Base-by-base conservation (phyloP, 805 yeast genomes). In the Metschnikowia drakensbergensis region DNA sequence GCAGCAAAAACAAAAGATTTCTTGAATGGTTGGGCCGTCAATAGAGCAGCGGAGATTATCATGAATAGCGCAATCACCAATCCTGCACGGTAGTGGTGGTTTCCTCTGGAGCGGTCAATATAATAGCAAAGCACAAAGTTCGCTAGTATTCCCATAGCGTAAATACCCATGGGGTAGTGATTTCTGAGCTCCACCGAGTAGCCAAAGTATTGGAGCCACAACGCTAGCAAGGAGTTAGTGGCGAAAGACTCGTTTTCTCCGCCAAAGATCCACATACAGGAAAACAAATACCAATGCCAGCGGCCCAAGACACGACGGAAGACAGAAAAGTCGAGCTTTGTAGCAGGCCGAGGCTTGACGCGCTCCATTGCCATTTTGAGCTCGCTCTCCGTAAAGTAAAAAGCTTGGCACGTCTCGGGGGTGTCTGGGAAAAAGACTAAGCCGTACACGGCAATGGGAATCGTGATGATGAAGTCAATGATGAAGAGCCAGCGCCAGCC, bases 401-500 rank as follows among this genome's bases (percentile, higher is more conserved):
- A 66, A 5, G 61, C 55, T 35, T 59, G 52, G 62, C 64, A 51
- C 2, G 58, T 60, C n/a, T 73, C 77, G 8, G 84, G 84, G 29
- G 68, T 59, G 57, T 82, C 85, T 9, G 88, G 88, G 60, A 82
- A 80, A 47, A 75, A 75, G 3, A 83, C 41, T 35, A 79, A 69
- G 0, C 88, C 86, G 53, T 76, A 80, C 3, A 81, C 33, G 3
- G 79, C 76, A 47, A 82, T 76, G 1, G 85, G 85, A 3, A 82
- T 57, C 0, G 86, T 81, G 39, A 82, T 71, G 30, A 79, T 57
- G 54, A 80, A 81, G 62, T 82, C 86, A 52, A 82, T 79, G 39
- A 83, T 77, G 58, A 81, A 83, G n/a, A 82, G 34, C 86, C 86
- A 82, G 61, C 83, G 72, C 86, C 86, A 82, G 6, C 87, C 86